Conservation (phyloP, 345 rosid genomes). For the Aquilaria sinensis region DNA sequence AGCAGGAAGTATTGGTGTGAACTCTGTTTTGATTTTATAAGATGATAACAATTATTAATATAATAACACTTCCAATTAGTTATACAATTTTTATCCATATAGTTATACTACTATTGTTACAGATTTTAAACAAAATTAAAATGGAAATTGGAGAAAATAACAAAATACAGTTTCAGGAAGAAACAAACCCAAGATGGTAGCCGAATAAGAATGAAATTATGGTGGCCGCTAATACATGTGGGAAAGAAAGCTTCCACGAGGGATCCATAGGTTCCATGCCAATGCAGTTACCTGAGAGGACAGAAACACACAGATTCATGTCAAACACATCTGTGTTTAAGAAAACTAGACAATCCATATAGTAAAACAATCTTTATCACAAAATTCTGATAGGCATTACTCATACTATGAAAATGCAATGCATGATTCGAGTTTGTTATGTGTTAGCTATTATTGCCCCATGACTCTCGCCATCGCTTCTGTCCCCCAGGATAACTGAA, state of each 20-base stretch:
- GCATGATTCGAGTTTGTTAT: not conserved
- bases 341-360: not conserved
- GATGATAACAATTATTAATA: too few relatives aligned
- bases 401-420: slow-evolving; percentile 3
- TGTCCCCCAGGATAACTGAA: slow-evolving; percentile 1
- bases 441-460: not conserved
- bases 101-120: not conserved
- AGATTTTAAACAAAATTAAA: slow-evolving; percentile 2
- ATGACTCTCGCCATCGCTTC: too few relatives aligned
- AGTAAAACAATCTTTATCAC: not conserved
- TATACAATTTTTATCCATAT: too few relatives aligned
- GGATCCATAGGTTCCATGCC: slow-evolving; percentile 63
- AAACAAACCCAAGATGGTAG: slow-evolving; percentile 86
- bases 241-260: slow-evolving; percentile 74
- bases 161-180: slow-evolving; percentile 9
- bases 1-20: not conserved
- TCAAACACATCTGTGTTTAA: not conserved
- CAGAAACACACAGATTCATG: slow-evolving; percentile 29
- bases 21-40: too few relatives aligned
- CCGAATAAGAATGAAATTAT: slow-evolving; percentile 81
- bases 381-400: not conserved
- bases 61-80: too few relatives aligned
- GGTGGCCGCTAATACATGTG: slow-evolving; percentile 82
- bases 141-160: slow-evolving; percentile 2
- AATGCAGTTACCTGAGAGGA: slow-evolving; percentile 28